Evolutionary conservation across 108 stramenopile genomes (phyloP).

Genomic region (Pseudonitzschia multiseries): DNA sequence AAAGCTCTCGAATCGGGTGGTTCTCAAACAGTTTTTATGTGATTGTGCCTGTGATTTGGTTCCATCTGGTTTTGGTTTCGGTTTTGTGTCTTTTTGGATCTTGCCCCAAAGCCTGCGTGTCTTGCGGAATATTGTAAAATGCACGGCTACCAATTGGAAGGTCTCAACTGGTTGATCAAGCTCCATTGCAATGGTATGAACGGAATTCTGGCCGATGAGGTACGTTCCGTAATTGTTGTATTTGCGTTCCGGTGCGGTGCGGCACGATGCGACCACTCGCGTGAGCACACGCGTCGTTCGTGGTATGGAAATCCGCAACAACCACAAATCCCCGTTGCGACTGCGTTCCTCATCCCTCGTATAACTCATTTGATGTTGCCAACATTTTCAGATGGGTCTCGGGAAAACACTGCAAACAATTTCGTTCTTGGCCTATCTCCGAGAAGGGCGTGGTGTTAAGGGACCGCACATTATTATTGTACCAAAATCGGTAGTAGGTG

Average conservation of each 20-base stretch:
- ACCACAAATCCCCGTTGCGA: no score
- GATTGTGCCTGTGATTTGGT: background rate
- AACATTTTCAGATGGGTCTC: conserved; percentile 33
- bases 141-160: conserved; percentile 98
- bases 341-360: no score
- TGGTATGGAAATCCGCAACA: no score
- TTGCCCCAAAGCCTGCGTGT: conserved; percentile 50
- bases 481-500: conserved; percentile 88
- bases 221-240: conserved; percentile 53
- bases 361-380: no score
- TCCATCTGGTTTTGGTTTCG: background rate
- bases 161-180: conserved; percentile 99
- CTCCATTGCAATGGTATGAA: conserved; percentile 98
- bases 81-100: background rate
- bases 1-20: no score
- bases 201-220: conserved; percentile 99
- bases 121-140: conserved; percentile 83
- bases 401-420: conserved; percentile 96
- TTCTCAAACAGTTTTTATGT: no score
- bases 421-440: conserved; percentile 90
- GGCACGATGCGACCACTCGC: no score
- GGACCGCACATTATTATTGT: conserved; percentile 98
- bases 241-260: no score
- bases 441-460: conserved; percentile 80
- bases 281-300: no score